Base-by-base conservation (phyloP, 495 filamentous ascomycete species). In the Usnea hakonensis region DNA sequence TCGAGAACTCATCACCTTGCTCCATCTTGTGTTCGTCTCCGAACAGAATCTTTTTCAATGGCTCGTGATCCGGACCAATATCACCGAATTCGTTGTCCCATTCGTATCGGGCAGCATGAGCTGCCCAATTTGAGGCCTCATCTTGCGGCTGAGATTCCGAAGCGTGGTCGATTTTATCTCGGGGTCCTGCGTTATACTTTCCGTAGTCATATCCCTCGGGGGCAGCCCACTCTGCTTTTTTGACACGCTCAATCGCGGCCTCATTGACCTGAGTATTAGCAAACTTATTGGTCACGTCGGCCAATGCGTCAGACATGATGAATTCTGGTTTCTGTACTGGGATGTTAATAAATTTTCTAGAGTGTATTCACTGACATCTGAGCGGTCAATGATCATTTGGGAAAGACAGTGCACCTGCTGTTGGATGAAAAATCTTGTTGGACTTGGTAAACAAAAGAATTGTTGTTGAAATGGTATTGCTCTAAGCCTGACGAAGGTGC, bases 21-120 rank as follows among this genome's bases (percentile, higher is more conserved):
- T 74, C 72, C 30, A 70, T 57, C 5, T 82, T 71, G 52, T 73
- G 67, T 7, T 81, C 78, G 14, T 75, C 71, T 7, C 83, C 80
- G 68, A 94, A 98, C 8, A 97, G 83, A 65, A 83, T 71, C 9
- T 78, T 54, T 75, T 98, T 91, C 0, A 98, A 82, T 43, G 81
- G 80, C 0, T 78, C 73, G 65, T 83, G 75, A 43, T 73, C 73
- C 6, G 93, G 94, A 35, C 86, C 91, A 55, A 97, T 76, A 57
- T 98, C 92, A 14, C 92, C 94, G 64, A 79, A 87, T 6, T 95
- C 90, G 3, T 90, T 90, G 13, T 85, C 79, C 88, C 89, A 97
- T 70, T 95, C 86, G 61, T 98, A 97, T 19, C 85, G 80, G 2
- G 67, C 67, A 32, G 85, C 85, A 60, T 81, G 82, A 17, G 77